These are phyloP conservation scores for Gastrolobium bilobum DNA, from an alignment of 306 rosid species.

Conservation along the genomic window DNA sequence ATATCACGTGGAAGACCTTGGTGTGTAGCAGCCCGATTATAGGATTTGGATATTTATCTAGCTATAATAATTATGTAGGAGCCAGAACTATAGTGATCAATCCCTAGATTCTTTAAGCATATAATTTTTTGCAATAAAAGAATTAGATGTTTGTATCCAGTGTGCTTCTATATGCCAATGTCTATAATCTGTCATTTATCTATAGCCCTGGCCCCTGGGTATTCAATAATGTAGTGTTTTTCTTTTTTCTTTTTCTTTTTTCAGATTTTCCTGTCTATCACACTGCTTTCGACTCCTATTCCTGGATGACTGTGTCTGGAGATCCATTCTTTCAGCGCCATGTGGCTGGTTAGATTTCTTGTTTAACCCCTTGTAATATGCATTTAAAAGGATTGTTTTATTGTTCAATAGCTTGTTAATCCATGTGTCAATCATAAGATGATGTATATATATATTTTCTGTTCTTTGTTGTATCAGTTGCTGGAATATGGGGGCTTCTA, in stretches of 20 bases:
- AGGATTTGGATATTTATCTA: not conserved
- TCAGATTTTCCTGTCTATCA: conserved; percentile 79
- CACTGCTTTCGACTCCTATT: conserved; percentile 77
- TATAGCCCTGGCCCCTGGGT: not conserved
- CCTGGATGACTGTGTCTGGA: conserved; percentile 71
- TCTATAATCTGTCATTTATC: not conserved
- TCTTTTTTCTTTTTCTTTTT: conserved; percentile 1
- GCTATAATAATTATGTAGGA: not conserved
- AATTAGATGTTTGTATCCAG: not conserved
- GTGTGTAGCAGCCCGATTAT: not conserved
- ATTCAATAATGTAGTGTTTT: not conserved
- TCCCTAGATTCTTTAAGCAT: not conserved
- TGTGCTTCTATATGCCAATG: not conserved
- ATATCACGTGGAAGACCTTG: too few species aligned
- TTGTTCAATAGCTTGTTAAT: not conserved
- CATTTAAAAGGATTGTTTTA: not conserved
- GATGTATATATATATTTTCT: conserved; percentile 1
- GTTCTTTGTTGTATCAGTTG: conserved; percentile 56
- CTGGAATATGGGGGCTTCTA: conserved; percentile 80
- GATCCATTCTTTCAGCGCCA: conserved; percentile 80
- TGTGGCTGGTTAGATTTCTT: conserved; percentile 63
- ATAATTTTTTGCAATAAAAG: not conserved
- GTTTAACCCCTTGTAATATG: not conserved
- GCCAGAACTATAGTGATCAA: not conserved
- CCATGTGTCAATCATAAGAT: not conserved